Base-by-base conservation (phyloP, 257 asterid species). In the Galeopsis tetrahit region DNA sequence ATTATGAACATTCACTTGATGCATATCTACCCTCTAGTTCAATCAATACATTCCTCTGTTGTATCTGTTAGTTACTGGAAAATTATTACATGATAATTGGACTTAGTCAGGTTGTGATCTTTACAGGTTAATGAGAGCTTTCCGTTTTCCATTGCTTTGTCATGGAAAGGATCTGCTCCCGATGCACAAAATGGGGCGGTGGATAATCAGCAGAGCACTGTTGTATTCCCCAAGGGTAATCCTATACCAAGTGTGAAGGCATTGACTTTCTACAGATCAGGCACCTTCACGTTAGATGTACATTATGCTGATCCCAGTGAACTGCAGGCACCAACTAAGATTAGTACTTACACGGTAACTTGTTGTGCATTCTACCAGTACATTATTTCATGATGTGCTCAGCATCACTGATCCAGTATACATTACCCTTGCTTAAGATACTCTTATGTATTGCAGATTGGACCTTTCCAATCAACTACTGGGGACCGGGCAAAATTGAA, bases 161-260 rank as follows among this genome's bases (percentile, higher is more conserved):
- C 90, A 4, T 92, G 96, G 98, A 90, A 84, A 78, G 85, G 82
- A 28, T 36, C 89, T 71, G 80, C 88, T 8, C 57, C 87, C 1
- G 98, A 90, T 60, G 5, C 81, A 1, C 92, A 82, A 71, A 86
- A 84, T 75, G 96, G 89, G 63, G 80, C 75, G 14, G 72, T 48
- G n/a, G 97, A 90, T 66, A 77, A 82, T 76, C 90, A 81, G 49
- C 96, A 90, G 71, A 90, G 87, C 79, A 82, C 94, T 14, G 62
- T 90, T 21, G 96, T 92, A 39, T 92, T 92, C 73, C 92, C 96
- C 7, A 92, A 92, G 82, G 96, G 96, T 11, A 92, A 92, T 80
- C 82, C 93, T 0, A 81, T 89, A 53, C 96, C 98, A 52, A 92
- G 98, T 79, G 87, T 86, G 85, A 92, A 92, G 85, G 96, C 94